These are phyloP conservation scores for Camelina sativa DNA, from an alignment of 345 rosid genomes.

Conservation along the genomic window DNA sequence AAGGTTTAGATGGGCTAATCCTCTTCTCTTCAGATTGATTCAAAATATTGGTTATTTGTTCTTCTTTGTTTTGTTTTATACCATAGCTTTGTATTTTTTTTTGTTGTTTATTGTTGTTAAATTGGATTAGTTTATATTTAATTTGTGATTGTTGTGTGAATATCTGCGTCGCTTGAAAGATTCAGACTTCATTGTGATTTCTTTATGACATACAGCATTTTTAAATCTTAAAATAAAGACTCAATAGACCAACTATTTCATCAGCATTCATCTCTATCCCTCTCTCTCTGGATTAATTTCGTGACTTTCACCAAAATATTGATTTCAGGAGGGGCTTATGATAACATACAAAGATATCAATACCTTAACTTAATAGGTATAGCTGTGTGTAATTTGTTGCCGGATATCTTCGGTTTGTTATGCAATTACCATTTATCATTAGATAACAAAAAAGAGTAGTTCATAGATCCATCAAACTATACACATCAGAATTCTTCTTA, in stretches of 20 bases:
- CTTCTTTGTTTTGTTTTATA: conserved; percentile 8
- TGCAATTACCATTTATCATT: conserved; percentile 12
- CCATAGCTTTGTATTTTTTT: conserved; percentile 21
- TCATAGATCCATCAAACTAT: conserved; percentile 27
- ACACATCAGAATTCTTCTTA: conserved; percentile 39
- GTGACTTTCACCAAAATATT: no score
- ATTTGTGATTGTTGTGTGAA: conserved; percentile 17
- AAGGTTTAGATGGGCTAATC: conserved; percentile 37
- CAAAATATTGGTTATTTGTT: conserved; percentile 29
- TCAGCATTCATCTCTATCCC: not conserved
- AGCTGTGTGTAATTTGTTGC: no score
- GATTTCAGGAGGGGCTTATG: no score
- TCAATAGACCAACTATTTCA: not conserved
- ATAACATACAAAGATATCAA: no score
- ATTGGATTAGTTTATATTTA: conserved; percentile 15
- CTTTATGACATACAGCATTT: not conserved
- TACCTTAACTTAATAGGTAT: no score
- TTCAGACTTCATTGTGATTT: not conserved
- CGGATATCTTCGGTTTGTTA: not conserved
- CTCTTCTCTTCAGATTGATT: conserved; percentile 35
- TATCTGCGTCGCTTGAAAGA: not conserved
- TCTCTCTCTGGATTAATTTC: no score
- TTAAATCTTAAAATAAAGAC: not conserved
- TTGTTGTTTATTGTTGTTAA: conserved; percentile 10
- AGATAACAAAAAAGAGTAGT: not conserved